Evolutionary conservation across 768 basidiomycete species (phyloP).

Genomic region (Neoboletus brunneissimus): DNA sequence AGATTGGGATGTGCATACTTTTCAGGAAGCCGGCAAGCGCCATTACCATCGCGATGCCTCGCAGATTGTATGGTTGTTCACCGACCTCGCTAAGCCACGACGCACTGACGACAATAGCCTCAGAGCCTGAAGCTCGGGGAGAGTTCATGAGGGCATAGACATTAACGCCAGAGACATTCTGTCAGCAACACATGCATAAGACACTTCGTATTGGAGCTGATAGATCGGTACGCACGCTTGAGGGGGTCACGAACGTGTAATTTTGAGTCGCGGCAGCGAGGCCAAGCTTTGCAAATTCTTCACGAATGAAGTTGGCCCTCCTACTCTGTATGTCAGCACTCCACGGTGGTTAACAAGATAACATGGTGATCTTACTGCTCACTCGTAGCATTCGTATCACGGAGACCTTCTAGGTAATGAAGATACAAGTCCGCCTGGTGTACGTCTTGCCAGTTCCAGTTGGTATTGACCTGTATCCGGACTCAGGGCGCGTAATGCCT

Average conservation of each 20-base stretch:
- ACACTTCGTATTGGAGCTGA: not conserved
- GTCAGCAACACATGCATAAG: slow-evolving; percentile 6
- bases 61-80: slow-evolving; percentile 64
- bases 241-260: slow-evolving; percentile 56
- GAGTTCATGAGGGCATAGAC: slow-evolving; percentile 80
- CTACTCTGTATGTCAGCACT: slow-evolving; percentile 38
- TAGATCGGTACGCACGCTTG: slow-evolving; percentile 39
- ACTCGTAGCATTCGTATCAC: slow-evolving; percentile 61
- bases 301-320: slow-evolving; percentile 56
- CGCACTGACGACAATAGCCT: slow-evolving; percentile 89
- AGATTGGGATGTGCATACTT: slow-evolving; percentile 44
- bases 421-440: slow-evolving; percentile 82
- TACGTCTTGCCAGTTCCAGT: slow-evolving; percentile 92
- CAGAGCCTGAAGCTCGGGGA: slow-evolving; percentile 88
- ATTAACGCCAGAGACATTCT: slow-evolving; percentile 69
- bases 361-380: slow-evolving; percentile 55
- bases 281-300: slow-evolving; percentile 74
- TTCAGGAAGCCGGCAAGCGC: slow-evolving; percentile 82
- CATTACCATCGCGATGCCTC: slow-evolving; percentile 84
- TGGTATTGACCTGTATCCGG: slow-evolving; percentile 71
- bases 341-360: not conserved
- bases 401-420: slow-evolving; percentile 59
- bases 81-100: slow-evolving; percentile 77
- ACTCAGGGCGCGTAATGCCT: not conserved
- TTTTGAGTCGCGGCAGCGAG: slow-evolving; percentile 65